Base-by-base conservation (phyloP, 805 yeast genomes). In the Saccharomycopsis fodiens region DNA sequence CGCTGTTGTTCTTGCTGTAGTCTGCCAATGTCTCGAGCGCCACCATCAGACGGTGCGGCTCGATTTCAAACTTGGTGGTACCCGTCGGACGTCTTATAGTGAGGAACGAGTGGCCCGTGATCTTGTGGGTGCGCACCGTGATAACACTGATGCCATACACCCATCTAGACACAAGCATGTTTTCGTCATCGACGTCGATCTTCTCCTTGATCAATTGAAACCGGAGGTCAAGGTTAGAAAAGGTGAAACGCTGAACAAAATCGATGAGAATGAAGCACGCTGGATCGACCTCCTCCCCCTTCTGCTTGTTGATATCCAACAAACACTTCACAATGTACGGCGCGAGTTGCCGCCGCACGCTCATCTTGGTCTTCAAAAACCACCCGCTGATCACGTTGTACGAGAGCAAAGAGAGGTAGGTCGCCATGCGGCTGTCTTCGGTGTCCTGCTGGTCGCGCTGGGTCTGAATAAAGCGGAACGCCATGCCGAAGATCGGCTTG, bases 401-500 rank as follows among this genome's bases (percentile, higher is more conserved):
- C 0, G 95, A 83, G 39, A 82, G 63, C 1, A 78, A 66, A 21
- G 74, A 64, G 23, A 82, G 65, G 57, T 84, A 86, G 41, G 75
- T 78, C 0, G 84, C 70, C 38, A 84, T 74, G 42, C 67, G 68
- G 32, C 57, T 54, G 31, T 66, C 66, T 3, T 41, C 51, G 4
- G 49, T 44, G 17, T 36, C 47, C 13, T 44, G 38, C 19, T 30
- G 23, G 53, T 83, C 88, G 42, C 73, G 68, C 1, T 86, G 76
- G 56, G 79, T 80, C 56, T 84, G 85, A 45, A 86, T 82, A 54
- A 79, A 82, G 54, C 81, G 80, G 65, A 87, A 84, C 1, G 88
- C 82, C 58, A 87, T 83, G 1, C 85, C 95, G 65, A 87, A 85
- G 2, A 86, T 85, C 39, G 88, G 69, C 55, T 79, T 82, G 59